phyloP scores from a whole-genome alignment of 2,329 filamentous ascomycete species.

The Juglanconis oblonga region DNA sequence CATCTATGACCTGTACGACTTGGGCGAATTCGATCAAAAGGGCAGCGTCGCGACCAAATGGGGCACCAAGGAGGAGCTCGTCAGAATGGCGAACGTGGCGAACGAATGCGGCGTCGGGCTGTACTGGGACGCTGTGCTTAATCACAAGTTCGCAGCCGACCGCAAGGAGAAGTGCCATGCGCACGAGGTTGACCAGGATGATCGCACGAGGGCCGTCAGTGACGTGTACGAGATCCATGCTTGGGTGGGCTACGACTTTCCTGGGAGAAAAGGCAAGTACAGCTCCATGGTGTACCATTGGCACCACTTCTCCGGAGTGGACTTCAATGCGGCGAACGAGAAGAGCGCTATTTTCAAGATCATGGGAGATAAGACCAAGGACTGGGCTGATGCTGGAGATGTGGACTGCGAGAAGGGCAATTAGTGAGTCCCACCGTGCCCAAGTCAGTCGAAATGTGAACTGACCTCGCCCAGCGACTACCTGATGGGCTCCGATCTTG shows the following conservation, averaged over 20 bases:
- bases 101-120: slow-evolving; percentile 56
- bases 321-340: slow-evolving; percentile 58
- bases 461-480: slow-evolving; percentile 60
- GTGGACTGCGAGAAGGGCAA: slow-evolving; percentile 61
- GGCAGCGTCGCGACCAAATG: slow-evolving; percentile 64
- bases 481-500: slow-evolving; percentile 70
- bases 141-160: slow-evolving; percentile 73
- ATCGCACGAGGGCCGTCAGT: slow-evolving; percentile 55
- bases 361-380: slow-evolving; percentile 55
- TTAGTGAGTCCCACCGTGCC: slow-evolving; percentile 39
- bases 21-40: slow-evolving; percentile 75
- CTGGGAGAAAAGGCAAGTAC: slow-evolving; percentile 59
- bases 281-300: slow-evolving; percentile 65
- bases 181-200: slow-evolving; percentile 60
- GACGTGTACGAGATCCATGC: slow-evolving; percentile 64
- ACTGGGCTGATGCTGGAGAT: slow-evolving; percentile 62
- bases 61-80: slow-evolving; percentile 63
- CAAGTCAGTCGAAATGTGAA: slow-evolving; percentile 37
- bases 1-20: slow-evolving; percentile 66
- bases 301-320: slow-evolving; percentile 68
- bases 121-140: slow-evolving; percentile 72
- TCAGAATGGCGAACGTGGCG: slow-evolving; percentile 50
- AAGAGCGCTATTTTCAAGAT: slow-evolving; percentile 69
- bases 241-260: slow-evolving; percentile 69
- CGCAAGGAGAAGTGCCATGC: slow-evolving; percentile 60